Conservation (phyloP, 1,284 basidiomycete species). For the Violaceomyces palustris region DNA sequence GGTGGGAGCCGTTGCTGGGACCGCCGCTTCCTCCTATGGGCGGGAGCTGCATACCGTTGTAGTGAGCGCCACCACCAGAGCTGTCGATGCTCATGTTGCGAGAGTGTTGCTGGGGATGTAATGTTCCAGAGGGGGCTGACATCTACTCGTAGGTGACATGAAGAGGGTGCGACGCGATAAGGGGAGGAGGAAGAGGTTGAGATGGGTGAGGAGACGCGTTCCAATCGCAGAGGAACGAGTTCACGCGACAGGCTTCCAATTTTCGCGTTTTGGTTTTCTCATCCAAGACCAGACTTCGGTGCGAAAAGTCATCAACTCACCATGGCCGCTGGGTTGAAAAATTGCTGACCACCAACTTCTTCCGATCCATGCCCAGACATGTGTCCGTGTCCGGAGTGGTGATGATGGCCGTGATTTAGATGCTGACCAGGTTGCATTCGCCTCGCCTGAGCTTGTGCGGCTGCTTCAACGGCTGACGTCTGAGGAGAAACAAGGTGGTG, state of each 20-base stretch:
- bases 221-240: too few relatives aligned
- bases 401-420: conserved; percentile 27
- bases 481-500: conserved; percentile 37
- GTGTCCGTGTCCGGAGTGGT: conserved; percentile 18
- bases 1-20: conserved; percentile 27
- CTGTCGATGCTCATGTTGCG: conserved; percentile 28
- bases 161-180: too few relatives aligned
- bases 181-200: neutral
- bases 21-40: conserved; percentile 19
- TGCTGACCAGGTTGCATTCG: conserved; percentile 31
- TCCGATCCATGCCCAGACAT: too few relatives aligned
- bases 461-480: too few relatives aligned
- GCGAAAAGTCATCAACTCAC: too few relatives aligned
- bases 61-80: conserved; percentile 19
- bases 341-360: conserved; percentile 24
- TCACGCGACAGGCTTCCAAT: conserved; percentile 3
- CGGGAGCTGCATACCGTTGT: conserved; percentile 34
- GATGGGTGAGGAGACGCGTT: neutral
- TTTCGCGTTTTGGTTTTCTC: too few relatives aligned
- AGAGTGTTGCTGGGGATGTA: conserved; percentile 11
- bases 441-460: conserved; percentile 35
- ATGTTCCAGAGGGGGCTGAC: too few relatives aligned
- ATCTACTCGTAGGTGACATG: too few relatives aligned
- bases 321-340: conserved; percentile 35
- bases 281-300: too few relatives aligned